Base-by-base conservation (phyloP, 176 grass and related monocot species). In the Rhynchospora pubera region DNA sequence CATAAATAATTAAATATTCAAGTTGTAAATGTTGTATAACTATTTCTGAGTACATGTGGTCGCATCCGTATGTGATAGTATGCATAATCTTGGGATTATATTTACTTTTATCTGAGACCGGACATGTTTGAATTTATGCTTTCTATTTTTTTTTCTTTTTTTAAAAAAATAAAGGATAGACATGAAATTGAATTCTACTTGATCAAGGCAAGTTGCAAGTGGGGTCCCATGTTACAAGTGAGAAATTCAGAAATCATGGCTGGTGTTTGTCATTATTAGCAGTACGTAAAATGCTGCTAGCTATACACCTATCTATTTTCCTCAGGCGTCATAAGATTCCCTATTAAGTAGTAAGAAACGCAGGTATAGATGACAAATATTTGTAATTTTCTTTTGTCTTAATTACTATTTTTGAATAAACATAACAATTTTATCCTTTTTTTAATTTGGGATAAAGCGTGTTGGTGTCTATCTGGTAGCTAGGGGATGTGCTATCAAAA, bases 281-380 rank as follows among this genome's bases (percentile, higher is more conserved):
- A 75, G 22, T 52, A 53, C 46, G 52, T 75, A 46, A 75, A 75
- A 75, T 75, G 70, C 46, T 8, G 70, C 46, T 75, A 52, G 63
- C 63, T 39, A 13, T 53, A 75, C 14, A 75, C 21, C 45, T 28
- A 26, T 51, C 4, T 24, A 21, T 53, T 75, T 52, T 53, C 21
- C 71, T 75, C 22, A 15, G 52, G 47, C 71, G 51, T 53, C 13
- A 24, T 53, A 45, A 53, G 71, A 75, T 75, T 75, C 71, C 46
- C 47, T 75, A 45, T 74, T 74, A 5, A 50, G 10, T 73, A 47
- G 52, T 16, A 24, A 14, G 70, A 75, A 53, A 52, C 12, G 53
- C 16, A 56, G 15, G 52, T 11, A 16, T 56, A 56, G 14, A 56
- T 56, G 53, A 56, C 4, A 13, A 56, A 56, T 16, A 56, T 30